Conservation (phyloP, 1,284 basidiomycete species). For the Malassezia furfur region DNA sequence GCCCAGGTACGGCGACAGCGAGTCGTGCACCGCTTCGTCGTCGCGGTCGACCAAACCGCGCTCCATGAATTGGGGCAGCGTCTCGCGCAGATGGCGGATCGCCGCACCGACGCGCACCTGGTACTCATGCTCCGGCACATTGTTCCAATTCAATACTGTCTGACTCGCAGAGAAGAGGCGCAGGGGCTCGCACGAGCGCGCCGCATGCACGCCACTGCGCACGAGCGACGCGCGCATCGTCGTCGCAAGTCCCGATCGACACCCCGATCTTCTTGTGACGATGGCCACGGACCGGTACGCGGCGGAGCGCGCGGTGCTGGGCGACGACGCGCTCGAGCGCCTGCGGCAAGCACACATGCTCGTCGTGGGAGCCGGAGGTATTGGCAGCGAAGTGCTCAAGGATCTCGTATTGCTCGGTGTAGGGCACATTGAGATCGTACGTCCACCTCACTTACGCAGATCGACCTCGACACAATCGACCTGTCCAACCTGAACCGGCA, state of each 20-base stretch:
- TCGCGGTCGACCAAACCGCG: slow-evolving; percentile 6
- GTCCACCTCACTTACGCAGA: slow-evolving; percentile 32
- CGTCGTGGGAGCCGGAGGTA: slow-evolving; percentile 91
- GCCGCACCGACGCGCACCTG: slow-evolving; percentile 14
- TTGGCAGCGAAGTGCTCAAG: slow-evolving; percentile 94
- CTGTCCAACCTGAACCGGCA: slow-evolving; percentile 95
- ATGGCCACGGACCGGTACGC: slow-evolving; percentile 9
- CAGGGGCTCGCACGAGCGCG: neutral
- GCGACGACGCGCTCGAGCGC: neutral
- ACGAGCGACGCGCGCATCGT: neutral
- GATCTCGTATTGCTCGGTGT: slow-evolving; percentile 90
- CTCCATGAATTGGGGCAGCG: slow-evolving; percentile 16
- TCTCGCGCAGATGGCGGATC: slow-evolving; percentile 12
- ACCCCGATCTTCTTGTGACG: slow-evolving; percentile 1
- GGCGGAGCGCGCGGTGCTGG: slow-evolving; percentile 8
- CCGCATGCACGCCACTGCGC: neutral
- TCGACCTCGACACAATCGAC: slow-evolving; percentile 98
- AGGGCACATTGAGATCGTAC: slow-evolving; percentile 67
- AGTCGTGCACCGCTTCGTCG: neutral
- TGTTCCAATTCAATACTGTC: neutral
- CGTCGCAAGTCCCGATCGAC: neutral
- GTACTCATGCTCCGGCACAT: slow-evolving; percentile 17
- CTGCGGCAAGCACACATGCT: slow-evolving; percentile 52
- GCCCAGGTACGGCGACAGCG: neutral
- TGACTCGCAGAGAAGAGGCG: slow-evolving; percentile 5